Evolutionary conservation across 352 stramenopile species (phyloP), one percentile per base, ranked within the genome.

Genomic region (Globisporangium recalcitrans): DNA sequence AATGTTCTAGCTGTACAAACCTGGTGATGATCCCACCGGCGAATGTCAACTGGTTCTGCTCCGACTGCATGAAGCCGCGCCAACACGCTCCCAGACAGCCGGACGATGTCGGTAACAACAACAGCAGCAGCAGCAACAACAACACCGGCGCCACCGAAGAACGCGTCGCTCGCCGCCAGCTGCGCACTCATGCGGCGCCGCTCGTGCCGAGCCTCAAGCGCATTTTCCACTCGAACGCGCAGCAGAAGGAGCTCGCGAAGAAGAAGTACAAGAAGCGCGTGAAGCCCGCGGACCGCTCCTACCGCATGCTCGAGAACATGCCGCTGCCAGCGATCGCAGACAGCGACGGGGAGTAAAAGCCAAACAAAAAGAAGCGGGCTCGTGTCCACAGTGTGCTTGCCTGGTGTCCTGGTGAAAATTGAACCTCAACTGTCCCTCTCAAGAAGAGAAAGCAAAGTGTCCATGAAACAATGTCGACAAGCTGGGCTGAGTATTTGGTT

Each of bases 21-120:
- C 75, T 91, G 47, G 73, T 69, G 36, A 77, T 83, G 58, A 58
- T 89, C 8, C 79, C 82, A 22, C 78, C 74, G 0, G 62, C 72
- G 48, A 70, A 68, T 21, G 79, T 84, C 19, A 71, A 78, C 49
- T 91, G 82, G 82, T 91, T 91, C 68, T 91, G 82, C 55, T 68
- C 71, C 3, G 71, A 86, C 32, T 91, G 82, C 54, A 88, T 70
- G n/a, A 82, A 87, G 38, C 71, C 73, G 19, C 58, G 58, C 48
- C 36, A 53, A 9, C 47, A 53, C 11, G 22, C 47, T 9, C 16
- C 47, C 47, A 53, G 47, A 4, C 73, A 70, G 21, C 22, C 63
- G 60, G 36, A 40, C 4, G 34, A 62, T 29, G 56, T 42, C 42
- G 5, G 27, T 5, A 31, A 5, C 27, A 31, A 5, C 27, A 79